phyloP scores from a whole-genome alignment of 2,329 filamentous ascomycete species.

The Sarocladium oryzae region DNA sequence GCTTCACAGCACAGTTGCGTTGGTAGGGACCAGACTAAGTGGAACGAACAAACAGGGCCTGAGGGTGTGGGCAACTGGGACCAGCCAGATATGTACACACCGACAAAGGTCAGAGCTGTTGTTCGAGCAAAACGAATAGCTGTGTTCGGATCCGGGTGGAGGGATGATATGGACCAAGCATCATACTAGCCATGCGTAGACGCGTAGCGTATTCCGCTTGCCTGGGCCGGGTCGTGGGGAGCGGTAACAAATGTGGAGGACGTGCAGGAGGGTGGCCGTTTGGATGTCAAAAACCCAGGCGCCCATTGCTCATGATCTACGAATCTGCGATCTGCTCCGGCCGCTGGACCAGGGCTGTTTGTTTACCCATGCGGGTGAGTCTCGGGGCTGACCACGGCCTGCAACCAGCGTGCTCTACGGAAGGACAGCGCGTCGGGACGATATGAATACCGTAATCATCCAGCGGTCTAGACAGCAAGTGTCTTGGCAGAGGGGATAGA shows the following conservation, averaged over 20 bases:
- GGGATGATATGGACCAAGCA: background rate
- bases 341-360: background rate
- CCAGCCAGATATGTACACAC: background rate
- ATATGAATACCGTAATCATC: conserved; percentile 1
- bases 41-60: background rate
- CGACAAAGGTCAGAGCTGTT: too few species aligned
- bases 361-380: too few species aligned
- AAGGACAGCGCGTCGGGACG: too few species aligned
- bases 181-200: background rate
- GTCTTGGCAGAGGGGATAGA: background rate
- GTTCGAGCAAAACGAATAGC: background rate
- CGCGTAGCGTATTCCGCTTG: background rate
- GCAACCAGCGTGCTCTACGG: too few species aligned
- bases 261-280: background rate
- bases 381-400: too few species aligned
- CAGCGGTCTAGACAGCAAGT: background rate
- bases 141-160: background rate
- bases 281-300: background rate
- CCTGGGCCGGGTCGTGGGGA: background rate
- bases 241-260: conserved; percentile 2
- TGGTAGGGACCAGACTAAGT: background rate
- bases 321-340: background rate
- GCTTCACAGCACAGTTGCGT: background rate
- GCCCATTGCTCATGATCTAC: background rate
- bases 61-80: background rate